Conservation (phyloP, 1,284 basidiomycete genomes). For the Pholiota adiposa region DNA sequence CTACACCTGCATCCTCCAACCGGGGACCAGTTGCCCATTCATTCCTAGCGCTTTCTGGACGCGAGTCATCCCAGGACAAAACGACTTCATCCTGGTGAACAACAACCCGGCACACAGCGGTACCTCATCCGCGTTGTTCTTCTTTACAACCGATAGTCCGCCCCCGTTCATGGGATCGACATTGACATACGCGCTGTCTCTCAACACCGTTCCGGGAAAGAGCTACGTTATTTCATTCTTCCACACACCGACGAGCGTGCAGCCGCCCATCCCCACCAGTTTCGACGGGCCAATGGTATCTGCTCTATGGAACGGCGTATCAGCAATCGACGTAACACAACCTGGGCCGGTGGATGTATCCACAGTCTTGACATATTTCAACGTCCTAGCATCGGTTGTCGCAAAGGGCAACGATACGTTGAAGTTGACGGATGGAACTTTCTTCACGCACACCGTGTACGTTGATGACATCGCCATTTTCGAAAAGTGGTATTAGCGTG, state of each 20-base stretch:
- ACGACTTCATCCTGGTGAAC: conserved; percentile 7
- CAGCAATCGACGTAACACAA: conserved; percentile 1
- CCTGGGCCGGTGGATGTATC: not conserved
- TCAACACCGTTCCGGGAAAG: conserved; percentile 10
- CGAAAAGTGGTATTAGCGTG: conserved; percentile 7
- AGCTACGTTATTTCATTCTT: conserved; percentile 16
- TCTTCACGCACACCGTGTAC: conserved; percentile 5
- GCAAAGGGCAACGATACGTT: conserved; percentile 12
- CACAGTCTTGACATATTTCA: not conserved
- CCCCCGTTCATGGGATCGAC: not conserved
- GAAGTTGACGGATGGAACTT: conserved; percentile 8
- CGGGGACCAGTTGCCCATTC: not conserved
- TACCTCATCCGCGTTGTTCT: conserved; percentile 4
- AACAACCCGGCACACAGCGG: conserved; percentile 3
- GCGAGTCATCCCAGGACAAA: not conserved
- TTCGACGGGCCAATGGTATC: not conserved
- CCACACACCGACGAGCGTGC: conserved; percentile 2
- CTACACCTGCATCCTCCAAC: conserved; percentile 10
- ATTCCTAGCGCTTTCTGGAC: conserved; percentile 3
- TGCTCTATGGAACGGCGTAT: conserved; percentile 13
- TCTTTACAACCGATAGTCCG: not conserved
- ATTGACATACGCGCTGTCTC: conserved; percentile 5
- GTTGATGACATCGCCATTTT: conserved; percentile 15
- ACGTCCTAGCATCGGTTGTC: not conserved
- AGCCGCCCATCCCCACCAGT: not conserved